Conservation (phyloP, 148 eudicot genomes). For the Tetragonia tetragonoides region DNA sequence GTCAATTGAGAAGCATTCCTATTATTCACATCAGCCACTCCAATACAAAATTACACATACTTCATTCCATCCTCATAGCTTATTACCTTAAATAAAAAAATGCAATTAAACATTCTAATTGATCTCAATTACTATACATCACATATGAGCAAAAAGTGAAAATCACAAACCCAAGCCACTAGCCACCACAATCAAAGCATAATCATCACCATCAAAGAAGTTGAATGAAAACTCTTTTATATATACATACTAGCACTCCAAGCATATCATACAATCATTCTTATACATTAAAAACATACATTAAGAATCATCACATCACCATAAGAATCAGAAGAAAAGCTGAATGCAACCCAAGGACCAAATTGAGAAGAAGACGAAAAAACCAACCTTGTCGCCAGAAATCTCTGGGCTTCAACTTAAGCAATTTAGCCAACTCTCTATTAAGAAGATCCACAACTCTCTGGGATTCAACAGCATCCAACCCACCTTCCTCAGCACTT, state of each 20-base stretch:
- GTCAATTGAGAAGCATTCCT: no score
- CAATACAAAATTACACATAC: no score
- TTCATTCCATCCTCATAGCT: no score
- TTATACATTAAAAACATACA: not conserved
- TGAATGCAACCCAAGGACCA: not conserved
- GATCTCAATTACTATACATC: no score
- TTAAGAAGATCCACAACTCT: constrained; percentile 82
- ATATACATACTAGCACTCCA: not conserved
- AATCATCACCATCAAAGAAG: not conserved
- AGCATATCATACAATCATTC: not conserved
- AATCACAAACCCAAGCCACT: not conserved
- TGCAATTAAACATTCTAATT: no score
- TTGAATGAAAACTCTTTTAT: not conserved
- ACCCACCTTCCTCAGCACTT: constrained; percentile 70
- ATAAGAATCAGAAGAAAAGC: not conserved
- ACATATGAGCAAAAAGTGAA: not conserved
- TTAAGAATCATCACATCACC: not conserved
- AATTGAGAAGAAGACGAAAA: not conserved
- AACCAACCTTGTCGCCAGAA: constrained; percentile 76
- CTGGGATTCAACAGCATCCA: constrained; percentile 81
- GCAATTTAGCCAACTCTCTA: constrained; percentile 60
- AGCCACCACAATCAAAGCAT: not conserved
- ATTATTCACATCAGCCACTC: no score
- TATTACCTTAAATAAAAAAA: no score
- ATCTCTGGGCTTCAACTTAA: constrained; percentile 61